phyloP scores from a whole-genome alignment of 2,329 filamentous ascomycete genomes.

The Fusarium nisikadoi region DNA sequence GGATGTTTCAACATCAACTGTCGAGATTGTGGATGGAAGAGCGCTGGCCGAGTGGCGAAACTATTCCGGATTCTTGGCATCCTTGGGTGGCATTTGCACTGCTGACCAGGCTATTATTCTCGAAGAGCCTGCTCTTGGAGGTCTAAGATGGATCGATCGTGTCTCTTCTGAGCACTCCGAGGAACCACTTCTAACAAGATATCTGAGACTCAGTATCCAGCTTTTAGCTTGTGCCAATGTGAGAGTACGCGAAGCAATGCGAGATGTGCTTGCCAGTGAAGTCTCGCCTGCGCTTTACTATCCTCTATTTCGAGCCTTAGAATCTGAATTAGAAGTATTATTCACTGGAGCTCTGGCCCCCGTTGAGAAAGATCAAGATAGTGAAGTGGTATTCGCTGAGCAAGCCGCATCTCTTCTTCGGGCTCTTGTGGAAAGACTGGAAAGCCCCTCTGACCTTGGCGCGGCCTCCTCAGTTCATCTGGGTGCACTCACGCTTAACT shows the following conservation, averaged over 20 bases:
- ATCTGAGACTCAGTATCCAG: constrained; percentile 71
- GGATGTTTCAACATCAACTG: constrained; percentile 65
- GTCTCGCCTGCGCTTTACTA: constrained; percentile 70
- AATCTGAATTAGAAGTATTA: constrained; percentile 71
- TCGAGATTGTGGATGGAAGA: constrained; percentile 65
- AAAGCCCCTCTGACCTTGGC: constrained; percentile 70
- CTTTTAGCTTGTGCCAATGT: constrained; percentile 72
- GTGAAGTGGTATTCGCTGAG: constrained; percentile 73
- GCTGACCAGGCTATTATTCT: constrained; percentile 66
- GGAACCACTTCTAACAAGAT: constrained; percentile 68
- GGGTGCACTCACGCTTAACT: constrained; percentile 70
- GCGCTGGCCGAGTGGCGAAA: constrained; percentile 74
- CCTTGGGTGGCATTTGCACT: constrained; percentile 72
- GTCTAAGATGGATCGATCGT: constrained; percentile 73
- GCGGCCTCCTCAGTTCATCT: constrained; percentile 72
- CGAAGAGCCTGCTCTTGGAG: constrained; percentile 67
- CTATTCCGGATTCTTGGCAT: constrained; percentile 74
- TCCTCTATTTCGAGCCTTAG: constrained; percentile 71
- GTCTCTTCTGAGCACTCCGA: constrained; percentile 68
- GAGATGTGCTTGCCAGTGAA: constrained; percentile 73
- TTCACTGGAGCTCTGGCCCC: constrained; percentile 67
- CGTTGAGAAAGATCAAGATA: constrained; percentile 64
- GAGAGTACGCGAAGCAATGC: constrained; percentile 72
- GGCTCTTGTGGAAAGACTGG: constrained; percentile 71
- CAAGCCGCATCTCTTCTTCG: constrained; percentile 73